Percentiles rank a stretch among this genome's conserved stretches.
Conservation (phyloP, 169 alveolate species). For the Cryptosporidium muris region DNA sequence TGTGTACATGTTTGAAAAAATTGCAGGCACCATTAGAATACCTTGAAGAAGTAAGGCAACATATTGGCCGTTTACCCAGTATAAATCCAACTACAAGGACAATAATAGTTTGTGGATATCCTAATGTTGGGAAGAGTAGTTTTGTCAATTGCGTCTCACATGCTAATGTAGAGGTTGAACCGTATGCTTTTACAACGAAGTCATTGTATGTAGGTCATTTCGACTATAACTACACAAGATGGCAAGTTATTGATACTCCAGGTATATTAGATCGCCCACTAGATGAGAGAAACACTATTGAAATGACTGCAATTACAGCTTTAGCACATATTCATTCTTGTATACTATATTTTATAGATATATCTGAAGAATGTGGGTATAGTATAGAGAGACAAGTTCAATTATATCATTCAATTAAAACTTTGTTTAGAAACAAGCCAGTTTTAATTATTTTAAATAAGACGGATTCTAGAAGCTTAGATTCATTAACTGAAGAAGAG, state of each 20-base stretch:
- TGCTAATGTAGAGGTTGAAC: slow-evolving; percentile 98
- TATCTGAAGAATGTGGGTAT: slow-evolving; percentile 97
- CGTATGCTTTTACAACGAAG: slow-evolving; percentile 99
- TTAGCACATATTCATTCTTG: slow-evolving; percentile 97
- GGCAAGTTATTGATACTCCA: slow-evolving; percentile 99
- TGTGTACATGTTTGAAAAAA: slow-evolving; percentile 96
- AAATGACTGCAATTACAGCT: slow-evolving; percentile 99
- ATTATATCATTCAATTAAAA: slow-evolving; percentile 92
- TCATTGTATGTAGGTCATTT: slow-evolving; percentile 99
- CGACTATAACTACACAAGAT: slow-evolving; percentile 94
- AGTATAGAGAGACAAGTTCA: slow-evolving; percentile 91
- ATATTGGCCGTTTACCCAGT: slow-evolving; percentile 94
- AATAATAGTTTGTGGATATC: slow-evolving; percentile 95
- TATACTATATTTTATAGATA: slow-evolving; percentile 87
- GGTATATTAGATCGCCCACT: slow-evolving; percentile 98
- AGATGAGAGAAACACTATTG: slow-evolving; percentile 97
- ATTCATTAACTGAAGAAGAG: slow-evolving; percentile 81
- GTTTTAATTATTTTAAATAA: slow-evolving; percentile 93
- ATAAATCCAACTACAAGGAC: slow-evolving; percentile 95
- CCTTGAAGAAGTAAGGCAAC: slow-evolving; percentile 98
- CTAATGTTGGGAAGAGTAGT: slow-evolving; percentile 98
- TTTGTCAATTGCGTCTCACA: slow-evolving; percentile 95
- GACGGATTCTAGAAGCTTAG: slow-evolving; percentile 89
- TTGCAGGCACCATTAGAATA: slow-evolving; percentile 92
- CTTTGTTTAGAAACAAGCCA: slow-evolving; percentile 94